Evolutionary conservation across 1,284 basidiomycete species (phyloP).

Genomic region (Malassezia caprae): DNA sequence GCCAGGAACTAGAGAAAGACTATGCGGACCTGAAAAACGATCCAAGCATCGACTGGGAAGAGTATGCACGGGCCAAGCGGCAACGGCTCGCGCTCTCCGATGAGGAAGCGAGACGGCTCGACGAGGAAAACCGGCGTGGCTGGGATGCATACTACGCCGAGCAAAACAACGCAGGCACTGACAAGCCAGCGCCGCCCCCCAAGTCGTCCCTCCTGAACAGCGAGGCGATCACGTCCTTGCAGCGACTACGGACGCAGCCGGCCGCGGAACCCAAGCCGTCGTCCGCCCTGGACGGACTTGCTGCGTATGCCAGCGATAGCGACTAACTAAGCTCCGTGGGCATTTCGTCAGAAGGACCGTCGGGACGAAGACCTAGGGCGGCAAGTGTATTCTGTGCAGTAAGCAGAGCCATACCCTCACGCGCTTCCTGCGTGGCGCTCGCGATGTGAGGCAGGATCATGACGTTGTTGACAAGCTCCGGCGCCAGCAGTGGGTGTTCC

Average conservation of each 20-base stretch:
- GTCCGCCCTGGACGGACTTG: conserved; percentile 26
- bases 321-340: conserved; percentile 27
- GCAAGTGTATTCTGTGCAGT: conserved; percentile 32
- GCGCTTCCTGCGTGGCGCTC: conserved; percentile 74
- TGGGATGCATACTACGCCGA: conserved; percentile 31
- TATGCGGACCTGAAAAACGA: conserved; percentile 23
- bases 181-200: conserved; percentile 10
- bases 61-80: conserved; percentile 26
- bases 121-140: conserved; percentile 37
- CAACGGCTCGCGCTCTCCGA: conserved; percentile 21
- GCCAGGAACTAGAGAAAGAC: conserved; percentile 24
- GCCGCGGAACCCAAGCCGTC: conserved; percentile 5
- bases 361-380: conserved; percentile 22
- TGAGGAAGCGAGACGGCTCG: conserved; percentile 31
- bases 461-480: conserved; percentile 53
- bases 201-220: conserved; percentile 19
- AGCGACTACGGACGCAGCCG: conserved; percentile 18
- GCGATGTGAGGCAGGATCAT: conserved; percentile 79
- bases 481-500: conserved; percentile 65
- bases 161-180: background rate
- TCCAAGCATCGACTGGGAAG: conserved; percentile 19
- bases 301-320: conserved; percentile 41
- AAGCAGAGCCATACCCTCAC: conserved; percentile 62
- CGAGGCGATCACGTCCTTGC: conserved; percentile 28
- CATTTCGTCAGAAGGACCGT: conserved; percentile 21